These are phyloP conservation scores for Aspergillus sp. DNA, from an alignment of 2,329 filamentous ascomycete genomes.

Conservation along the genomic window DNA sequence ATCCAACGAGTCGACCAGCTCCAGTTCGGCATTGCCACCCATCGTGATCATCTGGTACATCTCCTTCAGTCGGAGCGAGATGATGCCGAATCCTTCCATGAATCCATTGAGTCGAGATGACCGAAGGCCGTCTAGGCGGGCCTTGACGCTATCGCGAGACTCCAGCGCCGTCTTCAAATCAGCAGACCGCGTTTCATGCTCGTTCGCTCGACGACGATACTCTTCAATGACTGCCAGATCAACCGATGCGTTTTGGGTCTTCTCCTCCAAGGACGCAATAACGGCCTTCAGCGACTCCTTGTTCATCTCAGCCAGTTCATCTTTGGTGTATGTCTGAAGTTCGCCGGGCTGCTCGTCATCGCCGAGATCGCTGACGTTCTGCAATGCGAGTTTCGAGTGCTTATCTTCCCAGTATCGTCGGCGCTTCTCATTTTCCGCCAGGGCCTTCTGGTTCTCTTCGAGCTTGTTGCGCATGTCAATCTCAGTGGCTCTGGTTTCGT, in stretches of 20 bases:
- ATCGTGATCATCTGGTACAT: conserved; percentile 99
- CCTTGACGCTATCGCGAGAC: conserved; percentile 78
- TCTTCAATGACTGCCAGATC: conserved; percentile 83
- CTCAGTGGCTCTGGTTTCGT: conserved; percentile 77
- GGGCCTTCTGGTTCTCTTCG: conserved; percentile 86
- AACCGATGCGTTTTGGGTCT: conserved; percentile 75
- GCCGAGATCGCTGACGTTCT: conserved; percentile 65
- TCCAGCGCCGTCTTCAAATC: conserved; percentile 72
- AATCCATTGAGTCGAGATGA: conserved; percentile 87
- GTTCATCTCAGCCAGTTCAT: conserved; percentile 55
- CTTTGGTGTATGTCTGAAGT: conserved; percentile 69
- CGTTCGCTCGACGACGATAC: conserved; percentile 76
- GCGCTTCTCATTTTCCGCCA: conserved; percentile 76
- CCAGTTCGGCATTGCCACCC: conserved; percentile 95
- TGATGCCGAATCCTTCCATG: conserved; percentile 94
- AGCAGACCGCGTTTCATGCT: conserved; percentile 69
- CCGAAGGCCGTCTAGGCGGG: conserved; percentile 83
- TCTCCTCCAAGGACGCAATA: conserved; percentile 59
- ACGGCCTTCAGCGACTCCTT: conserved; percentile 54
- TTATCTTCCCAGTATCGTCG: conserved; percentile 84
- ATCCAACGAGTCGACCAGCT: conserved; percentile 90
- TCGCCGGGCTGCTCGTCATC: conserved; percentile 40
- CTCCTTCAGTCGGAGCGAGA: conserved; percentile 90
- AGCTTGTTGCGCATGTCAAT: conserved; percentile 99
- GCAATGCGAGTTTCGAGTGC: conserved; percentile 68